Conservation (phyloP, 2,329 filamentous ascomycete species). For the Pestalotiopsis sp. region DNA sequence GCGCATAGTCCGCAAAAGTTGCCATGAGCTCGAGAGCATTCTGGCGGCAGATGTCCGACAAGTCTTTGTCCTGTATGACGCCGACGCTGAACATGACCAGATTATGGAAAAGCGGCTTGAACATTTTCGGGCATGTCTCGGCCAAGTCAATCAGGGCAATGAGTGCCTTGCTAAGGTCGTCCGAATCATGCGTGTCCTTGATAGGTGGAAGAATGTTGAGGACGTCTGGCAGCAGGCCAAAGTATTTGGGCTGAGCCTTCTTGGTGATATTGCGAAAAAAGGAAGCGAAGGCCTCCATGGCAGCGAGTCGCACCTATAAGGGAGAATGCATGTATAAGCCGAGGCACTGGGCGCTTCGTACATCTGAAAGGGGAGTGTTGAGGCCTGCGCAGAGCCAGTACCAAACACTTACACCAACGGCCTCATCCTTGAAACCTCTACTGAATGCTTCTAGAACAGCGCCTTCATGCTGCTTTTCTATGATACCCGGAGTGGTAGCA, state of each 20-base stretch:
- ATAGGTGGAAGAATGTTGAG: constrained; percentile 93
- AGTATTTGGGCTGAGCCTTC: constrained; percentile 89
- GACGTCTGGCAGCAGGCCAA: constrained; percentile 82
- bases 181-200: constrained; percentile 88
- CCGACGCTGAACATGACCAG: constrained; percentile 91
- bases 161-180: constrained; percentile 87
- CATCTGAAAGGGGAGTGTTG: constrained; percentile 10
- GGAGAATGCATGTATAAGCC: constrained; percentile 4
- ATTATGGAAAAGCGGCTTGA: constrained; percentile 90
- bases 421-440: constrained; percentile 88
- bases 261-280: constrained; percentile 93
- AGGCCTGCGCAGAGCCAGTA: constrained; percentile 4
- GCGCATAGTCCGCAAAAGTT: constrained; percentile 93
- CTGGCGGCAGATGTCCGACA: constrained; percentile 86
- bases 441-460: constrained; percentile 87
- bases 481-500: constrained; percentile 90
- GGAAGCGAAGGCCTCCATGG: constrained; percentile 94
- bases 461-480: constrained; percentile 93
- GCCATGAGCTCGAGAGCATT: constrained; percentile 97
- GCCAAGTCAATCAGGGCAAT: constrained; percentile 92
- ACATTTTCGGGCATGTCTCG: constrained; percentile 96
- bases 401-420: constrained; percentile 65
- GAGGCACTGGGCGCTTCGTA: not conserved
- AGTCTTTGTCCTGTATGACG: constrained; percentile 93
- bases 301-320: constrained; percentile 78